These are phyloP conservation scores for Beta corolliflora DNA, from an alignment of 179 eudicot species.

Conservation along the genomic window DNA sequence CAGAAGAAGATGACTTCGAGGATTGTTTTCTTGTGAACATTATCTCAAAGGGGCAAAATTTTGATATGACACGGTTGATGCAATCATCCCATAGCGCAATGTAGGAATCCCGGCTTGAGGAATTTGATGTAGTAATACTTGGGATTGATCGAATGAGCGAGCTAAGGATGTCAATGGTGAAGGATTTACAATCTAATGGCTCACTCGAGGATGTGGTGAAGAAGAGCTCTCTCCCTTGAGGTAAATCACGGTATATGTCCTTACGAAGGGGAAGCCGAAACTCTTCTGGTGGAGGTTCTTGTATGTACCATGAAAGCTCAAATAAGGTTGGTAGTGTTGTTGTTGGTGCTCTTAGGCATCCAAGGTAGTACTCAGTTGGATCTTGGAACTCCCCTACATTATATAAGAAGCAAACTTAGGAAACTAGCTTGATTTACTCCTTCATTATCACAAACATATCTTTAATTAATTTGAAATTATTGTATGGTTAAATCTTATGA, in stretches of 20 bases:
- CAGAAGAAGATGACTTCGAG: conserved; percentile 12
- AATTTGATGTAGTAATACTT: conserved; percentile 38
- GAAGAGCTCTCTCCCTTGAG: conserved; percentile 70
- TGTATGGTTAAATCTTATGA: too few relatives aligned
- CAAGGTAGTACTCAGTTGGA: conserved; percentile 68
- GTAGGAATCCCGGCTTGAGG: conserved; percentile 59
- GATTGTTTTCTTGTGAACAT: conserved; percentile 52
- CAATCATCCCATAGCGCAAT: conserved; percentile 83
- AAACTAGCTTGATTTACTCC: neutral
- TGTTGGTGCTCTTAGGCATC: conserved; percentile 56
- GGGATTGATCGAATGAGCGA: conserved; percentile 55
- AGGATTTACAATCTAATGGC: conserved; percentile 54
- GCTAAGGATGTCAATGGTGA: conserved; percentile 57
- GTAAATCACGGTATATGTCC: conserved; percentile 65
- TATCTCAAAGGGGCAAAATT: conserved; percentile 59
- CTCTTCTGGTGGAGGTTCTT: conserved; percentile 76
- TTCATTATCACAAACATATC: neutral
- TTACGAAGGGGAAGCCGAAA: conserved; percentile 59
- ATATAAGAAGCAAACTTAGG: neutral
- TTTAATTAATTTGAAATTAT: neutral
- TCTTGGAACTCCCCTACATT: conserved; percentile 61
- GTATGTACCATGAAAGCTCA: conserved; percentile 78
- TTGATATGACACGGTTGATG: conserved; percentile 65
- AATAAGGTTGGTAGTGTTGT: conserved; percentile 56
- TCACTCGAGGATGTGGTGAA: conserved; percentile 54